Percentiles rank a stretch among this genome's conserved stretches.
phyloP scores from a whole-genome alignment of 768 basidiomycete genomes.

The Russula emetica region DNA sequence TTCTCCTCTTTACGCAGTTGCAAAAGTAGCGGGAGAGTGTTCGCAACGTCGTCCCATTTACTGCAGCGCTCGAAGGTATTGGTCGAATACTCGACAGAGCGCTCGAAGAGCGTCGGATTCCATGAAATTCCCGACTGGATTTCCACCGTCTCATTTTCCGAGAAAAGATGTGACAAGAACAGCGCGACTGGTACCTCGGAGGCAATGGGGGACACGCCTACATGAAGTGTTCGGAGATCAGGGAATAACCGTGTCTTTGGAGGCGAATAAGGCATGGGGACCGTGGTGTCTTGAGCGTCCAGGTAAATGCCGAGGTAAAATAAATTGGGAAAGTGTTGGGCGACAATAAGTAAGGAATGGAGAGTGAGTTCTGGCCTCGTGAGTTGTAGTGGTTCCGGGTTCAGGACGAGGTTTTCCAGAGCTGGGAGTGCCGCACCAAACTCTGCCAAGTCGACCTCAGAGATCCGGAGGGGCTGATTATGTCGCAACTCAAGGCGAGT shows the following conservation, averaged over 20 bases:
- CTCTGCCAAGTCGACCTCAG: conserved; percentile 23
- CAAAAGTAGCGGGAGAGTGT: conserved; percentile 23
- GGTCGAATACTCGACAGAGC: conserved; percentile 8
- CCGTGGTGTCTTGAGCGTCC: conserved; percentile 16
- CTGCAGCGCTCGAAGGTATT: conserved; percentile 1
- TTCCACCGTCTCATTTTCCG: conserved; percentile 11
- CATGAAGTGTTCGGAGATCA: conserved; percentile 13
- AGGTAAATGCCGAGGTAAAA: conserved; percentile 22
- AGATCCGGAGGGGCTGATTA: conserved; percentile 26
- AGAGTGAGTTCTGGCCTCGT: conserved; percentile 16
- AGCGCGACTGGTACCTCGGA: conserved; percentile 22
- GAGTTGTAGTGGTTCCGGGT: conserved; percentile 24
- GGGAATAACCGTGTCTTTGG: conserved; percentile 6
- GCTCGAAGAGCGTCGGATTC: conserved; percentile 10
- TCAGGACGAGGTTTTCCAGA: conserved; percentile 21
- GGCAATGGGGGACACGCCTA: conserved; percentile 26
- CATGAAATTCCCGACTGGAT: conserved; percentile 22
- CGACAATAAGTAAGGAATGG: conserved; percentile 7
- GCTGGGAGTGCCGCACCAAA: conserved; percentile 22
- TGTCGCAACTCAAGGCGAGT: conserved; percentile 26
- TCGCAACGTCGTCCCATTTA: conserved; percentile 23
- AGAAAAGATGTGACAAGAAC: conserved; percentile 26
- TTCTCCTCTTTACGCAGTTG: conserved; percentile 25
- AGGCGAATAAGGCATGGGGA: neutral
- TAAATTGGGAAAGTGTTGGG: conserved; percentile 22